These are phyloP conservation scores for Tephrocybe sp. DNA, from an alignment of 768 basidiomycete genomes.

Conservation along the genomic window DNA sequence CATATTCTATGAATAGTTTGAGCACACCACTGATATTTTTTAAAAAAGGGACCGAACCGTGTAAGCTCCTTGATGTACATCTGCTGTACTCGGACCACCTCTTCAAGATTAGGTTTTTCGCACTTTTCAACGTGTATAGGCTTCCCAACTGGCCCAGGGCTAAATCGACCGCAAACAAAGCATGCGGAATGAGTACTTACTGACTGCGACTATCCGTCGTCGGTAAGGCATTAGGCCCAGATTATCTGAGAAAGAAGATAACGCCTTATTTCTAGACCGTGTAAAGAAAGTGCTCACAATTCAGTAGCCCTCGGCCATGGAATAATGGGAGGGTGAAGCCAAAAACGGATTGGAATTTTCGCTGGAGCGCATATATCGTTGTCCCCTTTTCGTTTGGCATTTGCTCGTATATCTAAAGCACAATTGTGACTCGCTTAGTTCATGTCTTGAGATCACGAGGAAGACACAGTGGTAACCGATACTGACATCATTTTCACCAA, in stretches of 20 bases:
- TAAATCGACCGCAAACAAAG: background rate
- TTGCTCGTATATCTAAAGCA: conserved; percentile 85
- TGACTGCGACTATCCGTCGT: conserved; percentile 92
- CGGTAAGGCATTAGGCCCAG: conserved; percentile 96
- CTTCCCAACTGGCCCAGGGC: conserved; percentile 64
- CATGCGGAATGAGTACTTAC: conserved; percentile 76
- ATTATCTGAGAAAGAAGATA: conserved; percentile 60
- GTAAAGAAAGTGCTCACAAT: conserved; percentile 57
- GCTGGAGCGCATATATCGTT: conserved; percentile 81
- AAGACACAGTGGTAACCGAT: conserved; percentile 11
- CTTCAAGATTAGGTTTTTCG: conserved; percentile 81
- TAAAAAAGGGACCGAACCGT: conserved; percentile 48
- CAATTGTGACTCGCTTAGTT: background rate
- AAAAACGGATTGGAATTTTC: conserved; percentile 88
- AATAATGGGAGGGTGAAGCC: conserved; percentile 98
- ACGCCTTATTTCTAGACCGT: background rate
- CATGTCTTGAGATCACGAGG: background rate
- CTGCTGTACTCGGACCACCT: conserved; percentile 76
- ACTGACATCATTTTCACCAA: conserved; percentile 95
- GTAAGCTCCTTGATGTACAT: conserved; percentile 92
- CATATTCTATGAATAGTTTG: conserved; percentile 65
- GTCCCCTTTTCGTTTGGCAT: conserved; percentile 96
- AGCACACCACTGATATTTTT: background rate
- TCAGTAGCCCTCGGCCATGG: conserved; percentile 92
- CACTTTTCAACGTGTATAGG: conserved; percentile 80